phyloP scores from a whole-genome alignment of 768 basidiomycete species.

The Krasilnikovozyma curviuscula region DNA sequence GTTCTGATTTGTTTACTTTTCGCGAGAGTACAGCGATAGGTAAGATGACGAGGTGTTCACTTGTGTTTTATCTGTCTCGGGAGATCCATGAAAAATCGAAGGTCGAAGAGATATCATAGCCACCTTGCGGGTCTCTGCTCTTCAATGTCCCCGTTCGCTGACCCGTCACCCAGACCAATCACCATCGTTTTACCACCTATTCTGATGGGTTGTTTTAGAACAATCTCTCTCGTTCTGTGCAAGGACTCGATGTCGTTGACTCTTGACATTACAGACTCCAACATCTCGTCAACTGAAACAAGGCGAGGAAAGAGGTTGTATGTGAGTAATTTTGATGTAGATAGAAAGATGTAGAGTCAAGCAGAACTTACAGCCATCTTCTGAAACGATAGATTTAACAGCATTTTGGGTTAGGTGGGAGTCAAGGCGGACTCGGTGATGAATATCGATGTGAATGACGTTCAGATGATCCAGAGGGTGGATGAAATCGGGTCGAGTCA shows the following conservation, averaged over 20 bases:
- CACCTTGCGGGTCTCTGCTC: no score
- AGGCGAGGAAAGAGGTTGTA: not conserved
- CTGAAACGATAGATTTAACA: not conserved
- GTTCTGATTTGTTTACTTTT: no score
- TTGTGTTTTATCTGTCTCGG: no score
- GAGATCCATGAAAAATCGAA: no score
- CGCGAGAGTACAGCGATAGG: no score
- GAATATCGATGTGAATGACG: conserved; percentile 1
- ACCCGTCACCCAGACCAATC: no score
- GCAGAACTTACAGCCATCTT: not conserved
- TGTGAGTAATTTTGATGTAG: not conserved
- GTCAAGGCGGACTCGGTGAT: conserved; percentile 9
- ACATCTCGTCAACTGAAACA: not conserved
- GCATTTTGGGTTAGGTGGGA: conserved; percentile 6
- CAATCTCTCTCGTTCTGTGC: not conserved
- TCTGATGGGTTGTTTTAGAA: conserved; percentile 2
- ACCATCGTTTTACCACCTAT: no score
- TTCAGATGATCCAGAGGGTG: conserved; percentile 1
- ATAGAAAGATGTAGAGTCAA: not conserved
- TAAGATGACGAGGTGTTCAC: no score
- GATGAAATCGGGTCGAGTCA: conserved; percentile 1
- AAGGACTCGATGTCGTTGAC: conserved; percentile 1
- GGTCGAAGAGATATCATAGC: no score
- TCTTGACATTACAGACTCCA: not conserved
- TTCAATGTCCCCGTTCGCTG: no score